Conservation (phyloP, 306 rosid genomes). For the Corylus americana region DNA sequence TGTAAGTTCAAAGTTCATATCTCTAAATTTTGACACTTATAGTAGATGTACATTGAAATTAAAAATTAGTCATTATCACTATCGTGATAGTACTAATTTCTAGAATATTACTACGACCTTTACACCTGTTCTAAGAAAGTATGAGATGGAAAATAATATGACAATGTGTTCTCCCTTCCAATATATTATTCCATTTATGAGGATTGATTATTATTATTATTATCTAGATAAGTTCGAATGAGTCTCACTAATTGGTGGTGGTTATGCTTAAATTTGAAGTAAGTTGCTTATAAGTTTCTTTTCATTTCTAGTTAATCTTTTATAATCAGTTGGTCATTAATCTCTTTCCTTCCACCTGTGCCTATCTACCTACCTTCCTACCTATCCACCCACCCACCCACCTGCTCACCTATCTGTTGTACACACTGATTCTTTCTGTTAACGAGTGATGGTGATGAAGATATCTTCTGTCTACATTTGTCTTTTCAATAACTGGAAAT, state of each 20-base stretch:
- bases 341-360: not conserved
- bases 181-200: not conserved
- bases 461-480: not conserved
- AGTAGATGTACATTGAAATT: not conserved
- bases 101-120: not conserved
- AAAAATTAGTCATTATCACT: not conserved
- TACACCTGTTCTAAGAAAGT: not conserved
- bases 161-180: not conserved
- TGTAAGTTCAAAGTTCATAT: conserved; percentile 31
- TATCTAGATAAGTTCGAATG: not conserved
- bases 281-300: not conserved
- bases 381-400: too few species aligned
- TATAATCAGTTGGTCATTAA: conserved; percentile 2
- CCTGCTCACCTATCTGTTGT: not conserved
- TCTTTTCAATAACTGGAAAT: not conserved
- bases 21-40: not conserved
- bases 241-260: not conserved
- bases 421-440: not conserved
- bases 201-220: not conserved
- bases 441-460: not conserved
- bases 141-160: not conserved
- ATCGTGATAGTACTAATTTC: not conserved
- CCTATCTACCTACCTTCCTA: not conserved
- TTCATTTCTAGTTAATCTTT: not conserved
- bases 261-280: conserved; percentile 4